Evolutionary conservation across 805 yeast genomes (phyloP), one percentile per base, ranked within the genome.

Genomic region (Lipomyces starkeyi): DNA sequence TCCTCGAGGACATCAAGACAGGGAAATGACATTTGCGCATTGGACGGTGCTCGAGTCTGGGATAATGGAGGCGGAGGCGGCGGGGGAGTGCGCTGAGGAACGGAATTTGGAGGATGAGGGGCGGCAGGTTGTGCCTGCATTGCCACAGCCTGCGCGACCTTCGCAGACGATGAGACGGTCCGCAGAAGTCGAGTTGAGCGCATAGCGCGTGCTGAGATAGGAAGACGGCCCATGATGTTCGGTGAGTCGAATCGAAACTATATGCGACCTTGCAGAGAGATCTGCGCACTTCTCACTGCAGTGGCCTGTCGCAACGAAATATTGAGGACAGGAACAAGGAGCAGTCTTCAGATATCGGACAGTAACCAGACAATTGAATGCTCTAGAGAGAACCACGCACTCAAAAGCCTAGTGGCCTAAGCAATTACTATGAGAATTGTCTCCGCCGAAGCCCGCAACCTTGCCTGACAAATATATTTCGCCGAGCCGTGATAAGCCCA

Each of bases 1-100:
- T 71, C 81, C 72, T 92, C 97, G 29, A 89, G 80, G 73, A 84
- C 87, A 78, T 93, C 98, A 47, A 93, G 81, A 77, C 97, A 93
- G 4, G 97, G 97, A 77, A 93, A 93, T 1, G 88, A 78, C 83
- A 90, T 80, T 67, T 85, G 91, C 1, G 91, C 90, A 71, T 87
- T 88, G 3, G 89, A 82, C n/a, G 83, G 73, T 55, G 58, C 22
- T 14, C 62, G 64, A 13, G 52, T 8, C 14, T 27, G 20, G 22
- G 59, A n/a, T 2, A 34, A 35, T 29, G 63, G n/a, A 17, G 62
- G 29, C 14, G 66, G 57, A 7, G 69, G 49, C 9, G 49, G 2
- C 9, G 49, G 20, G 3, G 49, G 49, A 22, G 68, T 27, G 20
- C 58, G 22, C 9, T 58, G 61, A 3, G 56, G 47, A 29, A 32